Conservation (phyloP, 1,284 basidiomycete genomes). For the Austroboletus niveus region DNA sequence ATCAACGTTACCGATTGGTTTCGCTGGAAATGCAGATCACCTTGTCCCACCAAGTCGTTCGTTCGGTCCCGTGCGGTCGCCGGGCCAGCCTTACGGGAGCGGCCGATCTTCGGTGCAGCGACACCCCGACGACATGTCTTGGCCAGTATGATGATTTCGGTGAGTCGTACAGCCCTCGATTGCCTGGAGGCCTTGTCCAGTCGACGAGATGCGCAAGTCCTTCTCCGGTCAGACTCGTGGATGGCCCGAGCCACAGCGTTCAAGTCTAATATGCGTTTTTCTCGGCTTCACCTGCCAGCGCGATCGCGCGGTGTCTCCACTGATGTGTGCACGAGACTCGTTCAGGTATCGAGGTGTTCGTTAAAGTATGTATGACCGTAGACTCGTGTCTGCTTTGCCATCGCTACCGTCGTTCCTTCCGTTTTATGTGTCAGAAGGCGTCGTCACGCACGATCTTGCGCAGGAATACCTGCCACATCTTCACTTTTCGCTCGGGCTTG, state of each 20-base stretch:
- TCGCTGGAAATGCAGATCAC: neutral
- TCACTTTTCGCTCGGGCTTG: conserved; percentile 16
- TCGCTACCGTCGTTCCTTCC: conserved; percentile 15
- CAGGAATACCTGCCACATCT: conserved; percentile 13
- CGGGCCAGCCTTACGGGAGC: neutral
- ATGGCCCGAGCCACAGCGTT: conserved; percentile 9
- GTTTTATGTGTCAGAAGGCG: conserved; percentile 1
- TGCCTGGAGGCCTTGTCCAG: neutral
- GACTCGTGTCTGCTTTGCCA: conserved; percentile 19
- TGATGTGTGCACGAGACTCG: conserved; percentile 27
- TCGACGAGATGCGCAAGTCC: conserved; percentile 15
- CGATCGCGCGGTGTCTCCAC: conserved; percentile 15
- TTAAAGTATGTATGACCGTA: conserved; percentile 9
- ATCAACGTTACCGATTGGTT: conserved; percentile 12
- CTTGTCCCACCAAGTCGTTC: neutral
- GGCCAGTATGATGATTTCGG: conserved; percentile 12
- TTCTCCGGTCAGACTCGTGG: conserved; percentile 30
- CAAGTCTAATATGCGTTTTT: conserved; percentile 26
- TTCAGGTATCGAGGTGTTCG: conserved; percentile 24
- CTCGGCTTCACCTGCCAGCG: conserved; percentile 20
- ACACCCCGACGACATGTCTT: neutral
- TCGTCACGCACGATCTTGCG: neutral
- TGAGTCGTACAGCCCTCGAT: neutral
- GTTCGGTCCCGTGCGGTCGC: neutral
- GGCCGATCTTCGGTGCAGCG: neutral